phyloP scores from a whole-genome alignment of 257 asterid genomes.

The Pogostemon cablin region DNA sequence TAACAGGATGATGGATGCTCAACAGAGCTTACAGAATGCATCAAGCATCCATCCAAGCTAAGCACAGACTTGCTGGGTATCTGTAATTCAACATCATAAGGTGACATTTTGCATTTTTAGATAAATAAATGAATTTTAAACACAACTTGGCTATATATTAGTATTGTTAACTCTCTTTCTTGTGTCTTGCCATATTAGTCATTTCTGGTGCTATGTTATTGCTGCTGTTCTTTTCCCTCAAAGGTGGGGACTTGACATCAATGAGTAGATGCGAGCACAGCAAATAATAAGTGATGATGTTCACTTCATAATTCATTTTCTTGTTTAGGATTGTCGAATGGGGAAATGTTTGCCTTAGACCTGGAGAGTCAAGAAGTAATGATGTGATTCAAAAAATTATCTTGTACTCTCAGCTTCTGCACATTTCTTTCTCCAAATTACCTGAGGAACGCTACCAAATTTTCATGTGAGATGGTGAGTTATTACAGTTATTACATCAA shows the following conservation, averaged over 20 bases:
- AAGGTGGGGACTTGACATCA: too few species aligned
- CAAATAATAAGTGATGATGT: background rate
- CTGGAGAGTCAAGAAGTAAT: background rate
- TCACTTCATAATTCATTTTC: background rate
- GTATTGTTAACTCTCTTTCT: background rate
- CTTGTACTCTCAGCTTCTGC: too few species aligned
- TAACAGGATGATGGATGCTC: conserved; percentile 17
- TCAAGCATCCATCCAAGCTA: background rate
- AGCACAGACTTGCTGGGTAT: conserved; percentile 7
- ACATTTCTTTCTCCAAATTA: background rate
- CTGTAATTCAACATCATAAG: background rate
- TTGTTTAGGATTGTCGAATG: background rate
- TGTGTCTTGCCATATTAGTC: conserved; percentile 1
- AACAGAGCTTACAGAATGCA: conserved; percentile 21
- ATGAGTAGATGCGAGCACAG: too few species aligned
- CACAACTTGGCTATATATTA: background rate
- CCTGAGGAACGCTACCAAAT: too few species aligned
- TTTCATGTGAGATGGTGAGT: background rate
- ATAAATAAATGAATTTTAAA: conserved; percentile 2
- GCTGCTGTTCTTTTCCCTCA: background rate
- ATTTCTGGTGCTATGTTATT: background rate
- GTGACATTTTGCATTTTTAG: background rate
- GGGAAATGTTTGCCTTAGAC: background rate
- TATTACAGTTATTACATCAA: background rate
- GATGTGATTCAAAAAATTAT: background rate